Percentiles rank a stretch among this genome's conserved stretches.
Conservation (phyloP, 2,329 filamentous ascomycete species). For the Neofusicoccum sp. region DNA sequence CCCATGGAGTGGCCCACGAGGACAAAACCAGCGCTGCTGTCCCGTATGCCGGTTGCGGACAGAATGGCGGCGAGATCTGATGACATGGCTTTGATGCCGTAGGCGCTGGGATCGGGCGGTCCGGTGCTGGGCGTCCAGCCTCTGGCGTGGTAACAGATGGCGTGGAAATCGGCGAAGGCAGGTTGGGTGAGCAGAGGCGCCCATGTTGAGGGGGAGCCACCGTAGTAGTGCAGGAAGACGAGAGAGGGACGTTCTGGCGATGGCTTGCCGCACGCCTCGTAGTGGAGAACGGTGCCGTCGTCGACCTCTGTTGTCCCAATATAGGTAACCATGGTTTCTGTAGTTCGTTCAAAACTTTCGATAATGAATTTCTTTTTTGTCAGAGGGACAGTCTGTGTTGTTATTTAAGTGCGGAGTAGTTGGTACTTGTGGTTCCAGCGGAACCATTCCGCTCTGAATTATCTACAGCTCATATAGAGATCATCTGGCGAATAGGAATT, state of each 20-base stretch:
- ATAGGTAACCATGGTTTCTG: neutral
- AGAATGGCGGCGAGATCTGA: slow-evolving; percentile 29
- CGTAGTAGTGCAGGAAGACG: slow-evolving; percentile 45
- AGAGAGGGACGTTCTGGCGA: slow-evolving; percentile 11
- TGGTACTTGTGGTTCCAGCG: neutral
- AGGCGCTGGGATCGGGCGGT: slow-evolving; percentile 29
- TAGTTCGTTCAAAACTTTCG: neutral
- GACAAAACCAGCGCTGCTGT: slow-evolving; percentile 29
- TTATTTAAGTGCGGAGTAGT: neutral
- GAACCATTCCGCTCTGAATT: neutral
- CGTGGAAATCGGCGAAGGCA: slow-evolving; percentile 23
- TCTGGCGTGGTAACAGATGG: slow-evolving; percentile 35
- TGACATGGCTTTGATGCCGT: slow-evolving; percentile 34
- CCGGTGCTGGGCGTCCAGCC: slow-evolving; percentile 43
- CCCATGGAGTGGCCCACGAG: slow-evolving; percentile 46
- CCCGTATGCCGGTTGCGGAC: slow-evolving; percentile 16
- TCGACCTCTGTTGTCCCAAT: neutral
- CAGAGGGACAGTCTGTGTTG: neutral
- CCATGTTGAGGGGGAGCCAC: slow-evolving; percentile 34
- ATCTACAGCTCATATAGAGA: too few relatives aligned
- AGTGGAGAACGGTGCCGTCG: neutral
- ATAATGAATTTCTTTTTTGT: too few relatives aligned
- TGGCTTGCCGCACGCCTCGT: neutral
- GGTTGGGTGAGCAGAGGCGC: slow-evolving; percentile 31
- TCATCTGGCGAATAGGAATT: too few relatives aligned